Conservation (phyloP, 441 rosid genomes). For the Syzygium malaccense region DNA sequence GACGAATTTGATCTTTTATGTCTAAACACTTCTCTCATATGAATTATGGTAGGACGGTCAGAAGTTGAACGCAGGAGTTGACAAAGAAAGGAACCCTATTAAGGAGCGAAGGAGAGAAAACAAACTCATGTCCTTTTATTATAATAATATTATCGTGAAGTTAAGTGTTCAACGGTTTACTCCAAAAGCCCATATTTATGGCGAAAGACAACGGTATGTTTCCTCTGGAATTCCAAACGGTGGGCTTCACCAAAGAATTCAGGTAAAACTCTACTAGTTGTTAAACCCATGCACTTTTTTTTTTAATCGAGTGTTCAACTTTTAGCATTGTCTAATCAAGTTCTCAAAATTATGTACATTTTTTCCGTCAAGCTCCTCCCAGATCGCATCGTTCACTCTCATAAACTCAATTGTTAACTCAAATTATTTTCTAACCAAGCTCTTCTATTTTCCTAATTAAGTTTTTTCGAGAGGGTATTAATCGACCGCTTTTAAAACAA, state of each 20-base stretch:
- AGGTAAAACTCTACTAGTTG: neutral
- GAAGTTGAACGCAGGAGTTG: neutral
- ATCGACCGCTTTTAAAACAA: neutral
- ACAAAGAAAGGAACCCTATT: neutral
- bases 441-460: neutral
- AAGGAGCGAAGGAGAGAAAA: neutral
- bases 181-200: neutral
- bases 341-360: neutral
- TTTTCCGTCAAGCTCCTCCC: too few relatives aligned
- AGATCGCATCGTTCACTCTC: too few relatives aligned
- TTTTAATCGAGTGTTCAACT: neutral
- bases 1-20: neutral
- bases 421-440: too few relatives aligned
- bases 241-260: neutral
- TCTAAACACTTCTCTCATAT: neutral
- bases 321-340: neutral
- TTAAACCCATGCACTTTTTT: neutral
- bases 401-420: too few relatives aligned
- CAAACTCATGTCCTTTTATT: neutral
- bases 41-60: neutral
- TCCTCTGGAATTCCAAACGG: neutral
- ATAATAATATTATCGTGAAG: neutral
- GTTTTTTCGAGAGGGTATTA: accelerated
- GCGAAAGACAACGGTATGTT: neutral
- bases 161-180: neutral